Evolutionary conservation across 2,329 filamentous ascomycete genomes (phyloP), one percentile per base, ranked within the genome.

Genomic region (Cyanodermella asteris): DNA sequence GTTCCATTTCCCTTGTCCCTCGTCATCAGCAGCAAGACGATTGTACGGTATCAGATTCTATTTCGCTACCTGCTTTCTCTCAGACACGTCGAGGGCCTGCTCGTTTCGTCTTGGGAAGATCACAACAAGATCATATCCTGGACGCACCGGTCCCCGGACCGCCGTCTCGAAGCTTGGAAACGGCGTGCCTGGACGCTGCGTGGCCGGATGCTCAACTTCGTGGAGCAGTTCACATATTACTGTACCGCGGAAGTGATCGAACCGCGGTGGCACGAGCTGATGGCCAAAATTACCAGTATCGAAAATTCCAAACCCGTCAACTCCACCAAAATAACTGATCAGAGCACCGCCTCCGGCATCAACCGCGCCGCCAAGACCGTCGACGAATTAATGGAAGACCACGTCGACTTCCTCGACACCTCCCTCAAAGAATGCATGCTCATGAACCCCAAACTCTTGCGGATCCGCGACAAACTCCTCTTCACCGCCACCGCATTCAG

Each of bases 351-450:
- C n/a, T n/a, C n/a, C n/a, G n/a, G n/a, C n/a, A n/a, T n/a, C n/a
- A n/a, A 61, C n/a, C n/a, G n/a, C n/a, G 58, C 59, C n/a, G 69
- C 66, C 38, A 48, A 81, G 18, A 97, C 87, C 0, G 87, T 97
- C 1, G 87, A 97, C 42, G 81, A 94, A 51, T 53, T 97, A 42
- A 97, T 97, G 87, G 80, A 94, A 51, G 82, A 94, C 42, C 87
- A 97, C 50, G 82, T 97, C 31, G 87, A 94, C 50, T 97, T 97
- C 46, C 55, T 97, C 23, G 87, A 93, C 39, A 94, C 87, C 4
- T 97, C 87, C 46, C 58, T 97, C 40, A 97, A 94, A 51, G 87
- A 94, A 52, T 94, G 87, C 55, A 94, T 94, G 81, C 61, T 97
- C 35, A 97, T 87, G 12, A 93, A 97, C 47, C 80, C 78, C 43